Evolutionary conservation across 257 asterid genomes (phyloP), one percentile per base, ranked within the genome.

Genomic region (Haberlea rhodopensis): DNA sequence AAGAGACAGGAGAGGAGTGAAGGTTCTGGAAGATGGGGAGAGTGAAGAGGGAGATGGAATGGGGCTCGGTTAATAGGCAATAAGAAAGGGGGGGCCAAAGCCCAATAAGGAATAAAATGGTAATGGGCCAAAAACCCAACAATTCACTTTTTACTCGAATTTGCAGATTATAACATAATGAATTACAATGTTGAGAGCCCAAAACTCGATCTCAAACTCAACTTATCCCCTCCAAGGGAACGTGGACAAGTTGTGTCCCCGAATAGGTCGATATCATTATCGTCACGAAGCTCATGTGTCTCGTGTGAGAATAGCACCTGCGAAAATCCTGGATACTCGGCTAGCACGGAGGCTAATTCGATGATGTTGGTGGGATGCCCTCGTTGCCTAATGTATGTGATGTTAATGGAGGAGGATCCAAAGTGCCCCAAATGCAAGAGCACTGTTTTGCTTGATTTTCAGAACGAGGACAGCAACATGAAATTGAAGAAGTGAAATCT

Each of bases 351-450:
- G 43, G 32, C 48, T 10, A 24, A 68, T 25, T 34, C 79, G 16
- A 81, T 81, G 79, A 75, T 75, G 79, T 46, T 81, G 69, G 80
- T 73, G 46, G 83, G 83, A 10, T 78, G 81, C 49, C 81, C 81
- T 25, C 45, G 79, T 61, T 79, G 84, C 68, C 74, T 79, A 3
- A 76, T 79, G 84, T 79, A 79, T 73, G 77, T 76, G 29, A 76
- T 80, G 78, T 55, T 73, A 23, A 54, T 62, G 53, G 82, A 73
- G 65, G 53, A 69, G 31, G 80, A 76, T 46, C 84, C 79, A 1
- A 81, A 74, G 73, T 81, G 87, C 62, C 87, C 84, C 32, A 76
- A 79, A 60, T 79, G 87, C 74, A 76, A 81, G 76, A 82, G 80
- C 68, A 78, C 83, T 32, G 91, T 75, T 20, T 73, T 85, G 77